Base-by-base conservation (phyloP, 2,329 filamentous ascomycete species). In the Claviceps sp. region DNA sequence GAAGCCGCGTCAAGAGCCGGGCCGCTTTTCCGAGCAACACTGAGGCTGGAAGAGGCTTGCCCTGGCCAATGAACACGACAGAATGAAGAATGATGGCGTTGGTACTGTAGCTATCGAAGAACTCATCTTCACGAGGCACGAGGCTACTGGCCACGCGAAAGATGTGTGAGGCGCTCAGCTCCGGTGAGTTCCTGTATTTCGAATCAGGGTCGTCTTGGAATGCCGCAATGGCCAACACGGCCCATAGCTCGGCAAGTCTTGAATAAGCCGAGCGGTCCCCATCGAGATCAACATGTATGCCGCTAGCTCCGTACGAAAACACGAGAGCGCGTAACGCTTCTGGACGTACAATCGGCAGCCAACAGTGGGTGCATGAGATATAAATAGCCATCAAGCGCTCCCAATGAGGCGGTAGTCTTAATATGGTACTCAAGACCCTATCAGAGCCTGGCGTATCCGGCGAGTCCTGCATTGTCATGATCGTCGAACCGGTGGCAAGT, bases 281-380 rank as follows among this genome's bases (percentile, higher is more conserved):
- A 8, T 61, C 58, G 4, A 61, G 57, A n/a, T 57, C 49, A 8
- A 62, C 37, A 3, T 61, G 61, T 43, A 64, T 61, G 48, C 59
- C 73, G 52, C 61, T 66, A 26, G 56, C 46, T 26, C 67, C 60
- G 36, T 78, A 79, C 7, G 64, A 62, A 41, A 70, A 65, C 0
- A 68, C 76, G 53, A 62, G 71, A 52, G 58, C 72, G 48, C 84
- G 68, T 4, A 87, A 69, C 43, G 76, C 74, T 48, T 84, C 77
- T 55, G 82, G 84, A 56, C 88, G 82, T 11, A 84, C 71, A 26
- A 90, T 81, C 0, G 86, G 86, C 26, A 90, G 73, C 86, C 86
- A 90, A 50, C 77, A 81, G 62, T 89, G 84, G 0, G 82, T 87
- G 58, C 87, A 87, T 1, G 84, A 78, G 54, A 87, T 85, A 62